These are phyloP conservation scores for Plasmodium ovale DNA, from an alignment of 169 alveolate genomes.

Conservation along the genomic window DNA sequence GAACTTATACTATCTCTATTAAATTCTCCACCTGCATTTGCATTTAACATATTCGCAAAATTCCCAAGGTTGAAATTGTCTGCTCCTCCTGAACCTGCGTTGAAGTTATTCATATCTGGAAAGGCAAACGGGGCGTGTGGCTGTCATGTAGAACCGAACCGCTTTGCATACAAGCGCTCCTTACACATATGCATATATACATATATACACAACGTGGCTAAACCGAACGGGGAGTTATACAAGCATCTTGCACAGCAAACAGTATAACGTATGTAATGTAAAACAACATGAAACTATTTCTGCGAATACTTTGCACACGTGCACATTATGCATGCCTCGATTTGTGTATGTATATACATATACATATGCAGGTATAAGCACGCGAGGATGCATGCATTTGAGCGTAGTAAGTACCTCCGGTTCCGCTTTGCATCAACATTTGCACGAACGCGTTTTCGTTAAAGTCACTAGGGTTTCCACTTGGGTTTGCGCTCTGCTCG, in stretches of 20 bases:
- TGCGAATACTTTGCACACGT: neutral
- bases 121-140: no score
- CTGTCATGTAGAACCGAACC: neutral
- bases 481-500: constrained; percentile 1
- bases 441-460: constrained; percentile 53
- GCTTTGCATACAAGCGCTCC: neutral
- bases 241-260: no score
- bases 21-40: constrained; percentile 60
- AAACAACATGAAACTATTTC: neutral
- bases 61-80: constrained; percentile 45
- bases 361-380: neutral
- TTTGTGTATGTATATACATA: constrained; percentile 8
- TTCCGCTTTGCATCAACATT: constrained; percentile 69
- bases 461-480: constrained; percentile 23
- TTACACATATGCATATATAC: neutral
- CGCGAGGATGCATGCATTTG: neutral
- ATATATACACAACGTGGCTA: neutral
- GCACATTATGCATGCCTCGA: neutral
- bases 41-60: constrained; percentile 49
- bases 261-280: neutral
- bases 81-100: constrained; percentile 15
- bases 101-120: constrained; percentile 23
- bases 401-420: constrained; percentile 38
- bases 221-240: neutral
- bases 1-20: constrained; percentile 59